These are phyloP conservation scores for Ceratocystis papillata DNA, from an alignment of 2,329 filamentous ascomycete genomes.

Conservation along the genomic window DNA sequence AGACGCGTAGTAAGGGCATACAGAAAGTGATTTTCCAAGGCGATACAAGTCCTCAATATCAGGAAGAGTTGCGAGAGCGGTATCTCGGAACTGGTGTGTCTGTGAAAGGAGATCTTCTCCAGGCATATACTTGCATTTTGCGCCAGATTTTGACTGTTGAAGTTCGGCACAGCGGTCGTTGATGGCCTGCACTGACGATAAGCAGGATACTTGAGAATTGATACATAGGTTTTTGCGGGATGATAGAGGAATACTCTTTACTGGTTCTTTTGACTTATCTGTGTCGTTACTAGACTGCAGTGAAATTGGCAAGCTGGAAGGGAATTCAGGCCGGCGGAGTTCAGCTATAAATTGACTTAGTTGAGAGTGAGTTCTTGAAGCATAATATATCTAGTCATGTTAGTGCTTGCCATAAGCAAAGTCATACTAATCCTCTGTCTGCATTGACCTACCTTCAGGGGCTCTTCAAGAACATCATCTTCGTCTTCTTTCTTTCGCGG, in stretches of 20 bases:
- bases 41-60: conserved; percentile 86
- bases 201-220: conserved; percentile 65
- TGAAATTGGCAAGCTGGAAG: conserved; percentile 52
- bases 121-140: conserved; percentile 66
- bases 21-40: conserved; percentile 64
- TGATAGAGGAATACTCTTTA: conserved; percentile 75
- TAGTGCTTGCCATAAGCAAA: conserved; percentile 27
- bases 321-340: conserved; percentile 64
- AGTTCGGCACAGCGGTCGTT: conserved; percentile 89
- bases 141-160: conserved; percentile 56
- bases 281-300: conserved; percentile 27
- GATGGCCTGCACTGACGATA: conserved; percentile 66
- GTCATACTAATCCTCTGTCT: background rate
- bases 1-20: conserved; percentile 97
- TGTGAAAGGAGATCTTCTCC: conserved; percentile 62
- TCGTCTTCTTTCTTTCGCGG: conserved; percentile 33
- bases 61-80: conserved; percentile 68
- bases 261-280: conserved; percentile 30
- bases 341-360: conserved; percentile 79
- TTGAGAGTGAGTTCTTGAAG: conserved; percentile 86
- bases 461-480: conserved; percentile 45
- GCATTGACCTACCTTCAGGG: conserved; percentile 49
- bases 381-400: conserved; percentile 62
- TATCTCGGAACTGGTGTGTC: conserved; percentile 73
- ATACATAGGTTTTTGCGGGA: conserved; percentile 85